Conservation (phyloP, 2,329 filamentous ascomycete genomes). For the Fusarium sp. region DNA sequence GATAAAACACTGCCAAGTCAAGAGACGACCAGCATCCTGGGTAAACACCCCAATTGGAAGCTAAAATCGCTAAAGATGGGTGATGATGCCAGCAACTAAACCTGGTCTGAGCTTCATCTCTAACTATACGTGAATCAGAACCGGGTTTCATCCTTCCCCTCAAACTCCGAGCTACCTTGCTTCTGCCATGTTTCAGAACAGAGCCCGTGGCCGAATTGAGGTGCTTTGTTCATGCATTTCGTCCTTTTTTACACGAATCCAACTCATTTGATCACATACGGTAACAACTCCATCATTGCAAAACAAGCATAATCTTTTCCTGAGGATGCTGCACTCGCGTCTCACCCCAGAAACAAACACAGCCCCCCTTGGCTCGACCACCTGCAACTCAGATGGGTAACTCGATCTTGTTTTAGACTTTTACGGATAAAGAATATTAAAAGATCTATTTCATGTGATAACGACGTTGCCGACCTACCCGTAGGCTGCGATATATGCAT, state of each 20-base stretch:
- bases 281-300: not conserved
- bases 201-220: constrained; percentile 14
- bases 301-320: constrained; percentile 40
- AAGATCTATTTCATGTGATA: not conserved
- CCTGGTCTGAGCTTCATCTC: constrained; percentile 40
- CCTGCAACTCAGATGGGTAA: not conserved
- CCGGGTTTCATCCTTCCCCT: constrained; percentile 33
- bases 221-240: constrained; percentile 20
- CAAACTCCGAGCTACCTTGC: constrained; percentile 18
- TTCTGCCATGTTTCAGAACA: constrained; percentile 36
- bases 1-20: constrained; percentile 18
- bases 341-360: constrained; percentile 34
- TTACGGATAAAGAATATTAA: not conserved
- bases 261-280: not conserved
- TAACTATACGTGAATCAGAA: constrained; percentile 35
- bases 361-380: constrained; percentile 8
- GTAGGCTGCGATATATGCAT: too few species aligned
- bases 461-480: constrained; percentile 10
- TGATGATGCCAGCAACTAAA: not conserved
- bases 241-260: constrained; percentile 15
- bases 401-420: not conserved
- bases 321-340: constrained; percentile 33
- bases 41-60: not conserved
- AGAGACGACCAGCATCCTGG: not conserved
- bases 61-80: not conserved